Conservation (phyloP, 73 alveolate species). For the Uronychia binucleata region DNA sequence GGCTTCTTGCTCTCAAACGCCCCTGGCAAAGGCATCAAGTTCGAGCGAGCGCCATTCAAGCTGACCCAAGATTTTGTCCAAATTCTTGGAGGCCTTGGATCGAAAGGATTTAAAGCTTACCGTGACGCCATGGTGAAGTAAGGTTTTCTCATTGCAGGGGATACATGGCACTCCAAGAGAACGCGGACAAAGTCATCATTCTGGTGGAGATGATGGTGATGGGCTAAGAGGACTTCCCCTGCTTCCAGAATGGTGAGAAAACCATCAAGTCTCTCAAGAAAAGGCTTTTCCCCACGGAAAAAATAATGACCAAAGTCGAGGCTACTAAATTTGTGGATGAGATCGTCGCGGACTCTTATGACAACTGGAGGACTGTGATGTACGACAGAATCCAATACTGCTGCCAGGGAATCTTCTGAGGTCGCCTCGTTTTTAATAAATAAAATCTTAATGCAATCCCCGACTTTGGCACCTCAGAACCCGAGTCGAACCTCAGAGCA, state of each 20-base stretch:
- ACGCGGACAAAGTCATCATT: conserved; percentile 63
- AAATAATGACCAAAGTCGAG: conserved; percentile 48
- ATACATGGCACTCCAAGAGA: conserved; percentile 63
- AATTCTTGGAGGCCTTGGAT: conserved; percentile 72
- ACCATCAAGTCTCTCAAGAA: conserved; percentile 52
- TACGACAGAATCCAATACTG: conserved; percentile 76
- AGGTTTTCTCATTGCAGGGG: conserved; percentile 27
- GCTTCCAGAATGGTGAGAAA: conserved; percentile 75
- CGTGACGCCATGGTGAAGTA: conserved; percentile 51
- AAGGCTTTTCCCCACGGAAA: conserved; percentile 73
- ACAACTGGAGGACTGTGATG: conserved; percentile 82
- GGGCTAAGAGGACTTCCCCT: conserved; percentile 43
- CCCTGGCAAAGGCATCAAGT: conserved; percentile 84
- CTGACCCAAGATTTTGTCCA: conserved; percentile 69
- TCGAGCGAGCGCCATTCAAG: conserved; percentile 83
- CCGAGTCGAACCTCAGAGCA: too few relatives aligned
- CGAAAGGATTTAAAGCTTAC: conserved; percentile 68
- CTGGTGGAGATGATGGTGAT: conserved; percentile 29
- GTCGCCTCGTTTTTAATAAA: too few relatives aligned
- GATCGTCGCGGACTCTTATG: conserved; percentile 48
- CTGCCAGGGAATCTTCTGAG: conserved; percentile 76
- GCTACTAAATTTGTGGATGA: conserved; percentile 60
- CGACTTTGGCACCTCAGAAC: too few relatives aligned
- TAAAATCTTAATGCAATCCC: too few relatives aligned
- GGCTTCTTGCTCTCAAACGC: conserved; percentile 90